phyloP scores from a whole-genome alignment of 768 basidiomycete genomes.

The Russula virescens region DNA sequence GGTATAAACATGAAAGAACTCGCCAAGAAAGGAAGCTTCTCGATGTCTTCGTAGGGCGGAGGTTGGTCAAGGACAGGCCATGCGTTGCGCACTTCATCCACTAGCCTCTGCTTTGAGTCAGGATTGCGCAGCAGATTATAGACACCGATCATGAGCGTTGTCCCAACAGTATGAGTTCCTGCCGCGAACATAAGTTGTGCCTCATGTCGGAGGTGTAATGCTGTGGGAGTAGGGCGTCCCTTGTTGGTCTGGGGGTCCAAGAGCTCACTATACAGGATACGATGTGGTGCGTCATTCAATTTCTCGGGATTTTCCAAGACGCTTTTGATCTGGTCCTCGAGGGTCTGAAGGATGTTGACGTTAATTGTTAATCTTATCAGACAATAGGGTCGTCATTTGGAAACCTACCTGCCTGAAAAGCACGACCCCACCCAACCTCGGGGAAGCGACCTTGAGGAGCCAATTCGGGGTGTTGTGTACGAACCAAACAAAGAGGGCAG shows the following conservation, averaged over 20 bases:
- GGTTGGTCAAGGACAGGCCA: conserved; percentile 13
- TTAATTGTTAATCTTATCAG: no score
- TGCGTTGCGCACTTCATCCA: neutral
- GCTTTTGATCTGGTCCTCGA: neutral
- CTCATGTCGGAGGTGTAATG: conserved; percentile 2
- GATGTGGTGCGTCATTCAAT: conserved; percentile 13
- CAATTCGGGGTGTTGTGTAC: neutral
- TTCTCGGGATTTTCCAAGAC: neutral
- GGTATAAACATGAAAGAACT: neutral
- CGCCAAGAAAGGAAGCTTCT: conserved; percentile 16
- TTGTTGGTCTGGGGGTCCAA: conserved; percentile 8
- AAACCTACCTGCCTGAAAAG: neutral
- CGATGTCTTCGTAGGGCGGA: conserved; percentile 12
- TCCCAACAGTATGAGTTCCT: conserved; percentile 17
- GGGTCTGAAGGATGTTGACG: neutral
- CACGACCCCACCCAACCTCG: neutral
- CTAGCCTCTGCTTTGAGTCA: conserved; percentile 1
- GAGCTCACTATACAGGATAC: conserved; percentile 14
- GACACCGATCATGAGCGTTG: conserved; percentile 10
- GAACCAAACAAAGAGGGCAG: neutral
- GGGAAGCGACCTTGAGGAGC: neutral
- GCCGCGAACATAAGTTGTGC: conserved; percentile 12
- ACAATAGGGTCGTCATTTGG: no score
- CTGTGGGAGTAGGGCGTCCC: neutral
- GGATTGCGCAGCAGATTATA: conserved; percentile 8